phyloP scores from a whole-genome alignment of 495 filamentous ascomycete genomes.

The Delitschia confertaspora region DNA sequence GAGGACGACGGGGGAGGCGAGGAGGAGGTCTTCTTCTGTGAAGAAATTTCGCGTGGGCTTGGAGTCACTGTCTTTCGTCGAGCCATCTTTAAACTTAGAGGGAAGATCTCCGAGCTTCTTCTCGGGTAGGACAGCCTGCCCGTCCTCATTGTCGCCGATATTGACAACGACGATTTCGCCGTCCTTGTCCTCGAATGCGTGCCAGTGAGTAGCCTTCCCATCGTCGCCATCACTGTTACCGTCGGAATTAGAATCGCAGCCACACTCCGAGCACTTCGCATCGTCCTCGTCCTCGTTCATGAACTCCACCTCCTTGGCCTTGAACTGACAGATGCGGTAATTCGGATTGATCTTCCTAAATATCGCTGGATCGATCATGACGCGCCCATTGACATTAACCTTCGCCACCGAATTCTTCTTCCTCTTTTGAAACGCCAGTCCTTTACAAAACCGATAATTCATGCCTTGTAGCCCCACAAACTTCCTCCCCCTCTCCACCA shows the following conservation, averaged over 20 bases:
- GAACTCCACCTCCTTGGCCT: constrained; percentile 66
- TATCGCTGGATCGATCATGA: constrained; percentile 86
- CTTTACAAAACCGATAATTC: constrained; percentile 79
- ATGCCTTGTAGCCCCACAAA: constrained; percentile 74
- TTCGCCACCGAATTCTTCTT: constrained; percentile 72
- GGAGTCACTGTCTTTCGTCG: constrained; percentile 39
- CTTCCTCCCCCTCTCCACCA: constrained; percentile 79
- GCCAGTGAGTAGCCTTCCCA: constrained; percentile 49
- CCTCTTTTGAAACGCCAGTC: constrained; percentile 75
- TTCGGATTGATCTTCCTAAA: constrained; percentile 85
- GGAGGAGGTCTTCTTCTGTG: constrained; percentile 76
- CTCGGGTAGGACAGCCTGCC: constrained; percentile 52
- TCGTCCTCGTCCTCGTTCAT: constrained; percentile 50
- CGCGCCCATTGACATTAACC: constrained; percentile 80
- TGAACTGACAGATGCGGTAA: constrained; percentile 71
- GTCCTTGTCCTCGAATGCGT: constrained; percentile 56
- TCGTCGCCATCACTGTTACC: constrained; percentile 30
- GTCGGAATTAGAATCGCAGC: constrained; percentile 33
- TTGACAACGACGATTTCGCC: constrained; percentile 51
- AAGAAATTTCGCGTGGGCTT: constrained; percentile 47
- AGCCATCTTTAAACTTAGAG: too few relatives aligned
- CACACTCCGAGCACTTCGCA: constrained; percentile 40
- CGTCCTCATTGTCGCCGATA: constrained; percentile 53
- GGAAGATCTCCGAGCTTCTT: constrained; percentile 60
- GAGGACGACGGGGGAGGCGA: constrained; percentile 84